These are phyloP conservation scores for Lactarius tabidus DNA, from an alignment of 768 basidiomycete species.

Conservation along the genomic window DNA sequence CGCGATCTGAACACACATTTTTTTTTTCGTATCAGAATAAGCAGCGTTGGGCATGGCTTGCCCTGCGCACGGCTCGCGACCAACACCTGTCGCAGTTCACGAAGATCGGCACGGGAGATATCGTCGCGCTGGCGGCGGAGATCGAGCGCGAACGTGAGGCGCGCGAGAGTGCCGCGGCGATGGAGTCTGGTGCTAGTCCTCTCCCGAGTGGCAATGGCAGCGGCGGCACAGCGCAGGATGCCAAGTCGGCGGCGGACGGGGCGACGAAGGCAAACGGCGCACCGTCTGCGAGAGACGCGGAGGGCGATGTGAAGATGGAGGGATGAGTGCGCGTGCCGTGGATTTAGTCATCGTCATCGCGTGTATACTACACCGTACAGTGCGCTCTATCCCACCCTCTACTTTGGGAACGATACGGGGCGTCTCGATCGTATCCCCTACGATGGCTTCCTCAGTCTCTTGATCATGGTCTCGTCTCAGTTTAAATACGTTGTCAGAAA, in stretches of 20 bases:
- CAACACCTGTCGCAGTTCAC: conserved; percentile 71
- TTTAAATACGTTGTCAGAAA: neutral
- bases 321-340: conserved; percentile 10
- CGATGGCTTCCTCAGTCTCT: neutral
- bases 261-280: conserved; percentile 15
- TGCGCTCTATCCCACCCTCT: neutral
- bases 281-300: conserved; percentile 20
- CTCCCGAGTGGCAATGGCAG: conserved; percentile 5
- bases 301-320: conserved; percentile 33
- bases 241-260: conserved; percentile 7
- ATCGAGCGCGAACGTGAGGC: conserved; percentile 37
- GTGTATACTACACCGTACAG: neutral
- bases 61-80: conserved; percentile 71
- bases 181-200: conserved; percentile 28
- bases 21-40: conserved; percentile 52
- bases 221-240: conserved; percentile 20
- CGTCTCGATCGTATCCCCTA: neutral
- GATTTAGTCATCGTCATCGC: neutral
- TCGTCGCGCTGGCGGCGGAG: conserved; percentile 37
- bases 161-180: conserved; percentile 30
- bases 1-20: neutral
- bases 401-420: neutral
- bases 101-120: conserved; percentile 77
- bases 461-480: neutral
- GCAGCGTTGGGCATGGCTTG: conserved; percentile 75